phyloP scores from a whole-genome alignment of 2,329 filamentous ascomycete genomes.

The Colletotrichum sansevieriae region DNA sequence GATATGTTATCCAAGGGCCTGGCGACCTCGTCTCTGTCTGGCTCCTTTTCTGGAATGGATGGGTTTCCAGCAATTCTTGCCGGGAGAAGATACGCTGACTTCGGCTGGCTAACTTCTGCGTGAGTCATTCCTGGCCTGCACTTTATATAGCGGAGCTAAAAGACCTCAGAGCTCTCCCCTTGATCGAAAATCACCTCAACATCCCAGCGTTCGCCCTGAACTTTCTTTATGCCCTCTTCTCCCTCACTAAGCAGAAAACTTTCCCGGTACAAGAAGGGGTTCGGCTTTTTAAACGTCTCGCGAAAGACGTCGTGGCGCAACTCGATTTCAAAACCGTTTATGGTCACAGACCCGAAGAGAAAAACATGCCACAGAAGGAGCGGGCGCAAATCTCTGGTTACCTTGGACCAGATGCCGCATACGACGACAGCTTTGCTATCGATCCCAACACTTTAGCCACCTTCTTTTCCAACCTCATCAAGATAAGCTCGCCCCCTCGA shows the following conservation, averaged over 20 bases:
- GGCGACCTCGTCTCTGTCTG: neutral
- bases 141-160: neutral
- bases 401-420: neutral
- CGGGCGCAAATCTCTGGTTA: neutral
- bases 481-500: conserved; percentile 37
- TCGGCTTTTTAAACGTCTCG: conserved; percentile 14
- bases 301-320: neutral
- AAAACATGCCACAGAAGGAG: neutral
- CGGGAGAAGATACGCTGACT: conserved; percentile 10
- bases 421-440: neutral
- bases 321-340: conserved; percentile 17
- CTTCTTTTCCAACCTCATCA: conserved; percentile 19
- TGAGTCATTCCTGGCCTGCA: neutral
- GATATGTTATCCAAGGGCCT: neutral
- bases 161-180: neutral
- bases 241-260: neutral
- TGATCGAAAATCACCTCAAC: conserved; percentile 6
- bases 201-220: conserved; percentile 7
- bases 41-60: neutral
- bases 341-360: conserved; percentile 6
- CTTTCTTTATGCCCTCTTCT: neutral
- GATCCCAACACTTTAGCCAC: neutral
- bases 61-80: neutral
- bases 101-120: conserved; percentile 23
- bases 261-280: neutral